Evolutionary conservation across 345 rosid species (phyloP).

Genomic region (Durio zibethinus): DNA sequence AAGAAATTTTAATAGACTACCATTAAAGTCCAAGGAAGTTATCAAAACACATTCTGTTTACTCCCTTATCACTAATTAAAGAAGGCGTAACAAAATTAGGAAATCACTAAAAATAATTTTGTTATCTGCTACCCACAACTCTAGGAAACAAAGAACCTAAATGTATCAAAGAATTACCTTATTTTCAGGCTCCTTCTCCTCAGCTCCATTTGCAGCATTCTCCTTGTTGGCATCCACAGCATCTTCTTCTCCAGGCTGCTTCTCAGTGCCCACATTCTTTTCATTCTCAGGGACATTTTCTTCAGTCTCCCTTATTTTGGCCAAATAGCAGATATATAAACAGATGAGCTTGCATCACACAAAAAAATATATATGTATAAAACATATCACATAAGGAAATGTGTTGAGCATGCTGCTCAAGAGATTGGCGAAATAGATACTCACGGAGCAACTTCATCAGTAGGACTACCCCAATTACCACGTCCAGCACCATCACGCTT

Average conservation of each 20-base stretch:
- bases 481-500: slow-evolving; percentile 92
- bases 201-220: slow-evolving; percentile 42
- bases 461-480: slow-evolving; percentile 85
- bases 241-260: slow-evolving; percentile 55
- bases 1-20: not conserved
- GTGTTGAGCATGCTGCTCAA: not conserved
- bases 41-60: not conserved
- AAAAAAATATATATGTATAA: not conserved
- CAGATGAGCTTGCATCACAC: not conserved
- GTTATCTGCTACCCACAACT: not conserved
- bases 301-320: slow-evolving; percentile 55
- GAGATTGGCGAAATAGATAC: slow-evolving; percentile 14
- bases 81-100: not conserved
- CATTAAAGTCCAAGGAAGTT: not conserved
- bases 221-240: slow-evolving; percentile 70
- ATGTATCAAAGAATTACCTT: slow-evolving; percentile 44
- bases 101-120: not conserved
- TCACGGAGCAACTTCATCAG: slow-evolving; percentile 74
- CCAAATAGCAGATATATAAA: slow-evolving; percentile 5
- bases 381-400: not conserved
- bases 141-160: not conserved
- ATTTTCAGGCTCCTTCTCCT: slow-evolving; percentile 78
- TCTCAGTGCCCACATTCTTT: slow-evolving; percentile 52
- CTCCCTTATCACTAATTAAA: not conserved
- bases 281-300: slow-evolving; percentile 48